Evolutionary conservation across 208 protist species (phyloP), one percentile per base, ranked within the genome.

Genomic region (Strigomonas culicis): DNA sequence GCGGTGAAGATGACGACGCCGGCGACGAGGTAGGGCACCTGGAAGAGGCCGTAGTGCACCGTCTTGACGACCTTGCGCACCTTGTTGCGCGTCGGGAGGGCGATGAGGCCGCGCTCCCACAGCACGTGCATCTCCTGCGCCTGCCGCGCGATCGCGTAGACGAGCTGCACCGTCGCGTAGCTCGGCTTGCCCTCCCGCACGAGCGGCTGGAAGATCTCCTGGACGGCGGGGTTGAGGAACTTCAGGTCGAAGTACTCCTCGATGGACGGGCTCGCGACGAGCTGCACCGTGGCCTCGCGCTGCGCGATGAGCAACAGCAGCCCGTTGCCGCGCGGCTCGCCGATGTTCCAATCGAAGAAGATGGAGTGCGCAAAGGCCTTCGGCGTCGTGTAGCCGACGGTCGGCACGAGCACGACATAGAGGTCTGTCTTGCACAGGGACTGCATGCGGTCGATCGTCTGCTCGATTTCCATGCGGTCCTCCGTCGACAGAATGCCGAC

Each of bases 401-500:
- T 94, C 4, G 88, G 88, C 22, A 94, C 88, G 41, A 94, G 59
- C 46, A 94, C 83, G 10, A 94, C 81, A 70, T 92, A 92, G 72
- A 92, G 68, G 50, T 94, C 83, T 0, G 81, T 83, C 31, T 87
- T 76, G 66, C 88, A 94, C 1, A 94, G 65, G 17, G 83, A 81
- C 71, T 90, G 84, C 83, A 94, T 94, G 65, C 83, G 77, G 70
- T 92, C 85, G 59, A 94, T 91, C 0, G 75, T 67, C 70, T 92
- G 85, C 77, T 94, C 88, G 72, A 94, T 92, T 49, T 94, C 85
- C 85, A 94, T 94, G 4, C 88, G 82, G 70, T 94, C 80, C 69
- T 90, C 88, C 1, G 68, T 79, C 59, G 58, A 78, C 32, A 94
- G 78, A 25, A 94, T 79, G 28, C 88, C 88, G 43, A 88, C 82